These are phyloP conservation scores for Ulvella scutata DNA, from an alignment of 139 green algal species.

Conservation along the genomic window DNA sequence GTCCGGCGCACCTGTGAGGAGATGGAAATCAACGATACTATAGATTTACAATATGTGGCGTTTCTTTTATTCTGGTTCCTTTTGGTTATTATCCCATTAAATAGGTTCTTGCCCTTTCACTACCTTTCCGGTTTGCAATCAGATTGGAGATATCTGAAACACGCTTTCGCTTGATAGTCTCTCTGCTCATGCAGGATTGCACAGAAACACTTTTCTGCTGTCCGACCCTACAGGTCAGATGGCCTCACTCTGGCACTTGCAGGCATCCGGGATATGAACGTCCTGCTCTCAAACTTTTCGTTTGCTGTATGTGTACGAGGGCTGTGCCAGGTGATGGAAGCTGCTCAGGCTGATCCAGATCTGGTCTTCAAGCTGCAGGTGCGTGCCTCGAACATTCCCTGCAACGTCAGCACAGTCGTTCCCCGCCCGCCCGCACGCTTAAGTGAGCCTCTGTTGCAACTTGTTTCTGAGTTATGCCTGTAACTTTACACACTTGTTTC, in stretches of 20 bases:
- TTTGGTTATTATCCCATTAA: too few species aligned
- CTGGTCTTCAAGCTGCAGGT: background rate
- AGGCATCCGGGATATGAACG: background rate
- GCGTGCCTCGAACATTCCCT: background rate
- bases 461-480: background rate
- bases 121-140: too few species aligned
- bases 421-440: too few species aligned
- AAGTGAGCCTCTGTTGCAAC: background rate
- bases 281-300: background rate
- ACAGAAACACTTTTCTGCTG: background rate
- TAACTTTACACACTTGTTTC: background rate
- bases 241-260: background rate
- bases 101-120: too few species aligned
- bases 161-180: background rate
- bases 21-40: background rate
- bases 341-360: background rate
- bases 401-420: background rate
- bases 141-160: background rate
- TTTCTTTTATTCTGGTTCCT: too few species aligned
- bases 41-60: background rate
- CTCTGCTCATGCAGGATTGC: background rate
- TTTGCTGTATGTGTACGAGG: background rate
- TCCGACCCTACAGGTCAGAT: background rate
- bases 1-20: too few species aligned
- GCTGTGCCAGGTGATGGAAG: background rate